phyloP scores from a whole-genome alignment of 495 filamentous ascomycete genomes.

The Penicillium pancosmium region DNA sequence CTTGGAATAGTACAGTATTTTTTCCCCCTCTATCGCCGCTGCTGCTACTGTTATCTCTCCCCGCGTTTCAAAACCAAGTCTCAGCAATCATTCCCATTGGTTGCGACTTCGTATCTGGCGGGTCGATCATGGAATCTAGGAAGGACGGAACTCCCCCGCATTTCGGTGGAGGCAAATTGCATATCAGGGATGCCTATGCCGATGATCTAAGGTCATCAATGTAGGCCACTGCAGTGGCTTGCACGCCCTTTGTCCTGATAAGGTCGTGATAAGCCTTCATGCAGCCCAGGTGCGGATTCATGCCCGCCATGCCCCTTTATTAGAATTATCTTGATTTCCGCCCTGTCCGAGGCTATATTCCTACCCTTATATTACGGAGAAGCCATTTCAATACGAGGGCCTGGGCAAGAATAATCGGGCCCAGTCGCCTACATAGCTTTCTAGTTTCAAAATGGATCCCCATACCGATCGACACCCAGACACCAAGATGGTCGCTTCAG shows the following conservation, averaged over 20 bases:
- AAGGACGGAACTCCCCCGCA: constrained; percentile 10
- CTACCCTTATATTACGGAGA: background rate
- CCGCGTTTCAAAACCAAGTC: background rate
- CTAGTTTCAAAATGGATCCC: constrained; percentile 11
- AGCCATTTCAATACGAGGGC: background rate
- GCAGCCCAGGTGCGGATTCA: background rate
- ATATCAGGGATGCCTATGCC: background rate
- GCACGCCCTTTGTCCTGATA: background rate
- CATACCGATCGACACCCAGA: constrained; percentile 1
- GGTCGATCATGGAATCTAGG: background rate
- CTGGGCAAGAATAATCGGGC: background rate
- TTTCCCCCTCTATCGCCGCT: no score
- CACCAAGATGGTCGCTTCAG: constrained; percentile 5
- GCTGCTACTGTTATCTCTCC: background rate
- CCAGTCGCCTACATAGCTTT: background rate
- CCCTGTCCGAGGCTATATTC: background rate
- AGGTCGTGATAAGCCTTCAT: background rate
- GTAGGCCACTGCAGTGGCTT: background rate
- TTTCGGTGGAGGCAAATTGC: background rate
- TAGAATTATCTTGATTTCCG: background rate
- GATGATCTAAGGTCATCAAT: background rate
- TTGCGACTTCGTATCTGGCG: background rate
- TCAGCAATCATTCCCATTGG: background rate
- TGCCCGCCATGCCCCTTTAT: background rate
- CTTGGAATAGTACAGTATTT: no score